These are phyloP conservation scores for Miscanthus lutarioriparius DNA, from an alignment of 176 grass and related monocot genomes.

Conservation along the genomic window DNA sequence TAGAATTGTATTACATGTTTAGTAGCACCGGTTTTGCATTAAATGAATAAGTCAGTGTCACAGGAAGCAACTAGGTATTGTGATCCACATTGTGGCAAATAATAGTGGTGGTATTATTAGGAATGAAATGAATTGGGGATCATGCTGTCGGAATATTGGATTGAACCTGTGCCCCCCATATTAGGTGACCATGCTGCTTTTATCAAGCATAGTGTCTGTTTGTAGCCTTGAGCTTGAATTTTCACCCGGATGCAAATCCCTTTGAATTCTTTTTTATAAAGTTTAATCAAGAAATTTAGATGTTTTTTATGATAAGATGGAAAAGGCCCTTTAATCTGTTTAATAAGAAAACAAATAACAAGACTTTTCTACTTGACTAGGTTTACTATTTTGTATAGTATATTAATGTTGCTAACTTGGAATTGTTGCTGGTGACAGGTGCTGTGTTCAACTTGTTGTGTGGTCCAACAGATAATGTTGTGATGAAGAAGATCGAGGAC, in stretches of 20 bases:
- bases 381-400: not conserved
- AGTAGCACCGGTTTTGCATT: not conserved
- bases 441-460: slow-evolving; percentile 95
- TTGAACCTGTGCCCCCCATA: not conserved
- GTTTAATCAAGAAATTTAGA: too few species aligned
- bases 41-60: not conserved
- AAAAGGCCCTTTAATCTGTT: too few species aligned
- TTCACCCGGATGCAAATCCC: not conserved
- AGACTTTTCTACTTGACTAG: not conserved
- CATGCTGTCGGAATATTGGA: not conserved
- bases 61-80: not conserved
- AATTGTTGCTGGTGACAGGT: slow-evolving; percentile 60
- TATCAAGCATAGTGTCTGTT: not conserved
- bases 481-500: slow-evolving; percentile 90
- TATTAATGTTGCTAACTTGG: not conserved
- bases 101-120: not conserved
- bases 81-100: not conserved
- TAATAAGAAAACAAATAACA: not conserved
- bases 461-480: slow-evolving; percentile 52
- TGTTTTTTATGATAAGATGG: too few species aligned
- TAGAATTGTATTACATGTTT: not conserved
- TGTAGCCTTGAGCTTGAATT: not conserved
- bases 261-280: not conserved
- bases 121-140: slow-evolving; percentile 13
- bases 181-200: slow-evolving; percentile 3